Conservation (phyloP, 1,139 yeast genomes). For the Debaryomycetaceae sp. region DNA sequence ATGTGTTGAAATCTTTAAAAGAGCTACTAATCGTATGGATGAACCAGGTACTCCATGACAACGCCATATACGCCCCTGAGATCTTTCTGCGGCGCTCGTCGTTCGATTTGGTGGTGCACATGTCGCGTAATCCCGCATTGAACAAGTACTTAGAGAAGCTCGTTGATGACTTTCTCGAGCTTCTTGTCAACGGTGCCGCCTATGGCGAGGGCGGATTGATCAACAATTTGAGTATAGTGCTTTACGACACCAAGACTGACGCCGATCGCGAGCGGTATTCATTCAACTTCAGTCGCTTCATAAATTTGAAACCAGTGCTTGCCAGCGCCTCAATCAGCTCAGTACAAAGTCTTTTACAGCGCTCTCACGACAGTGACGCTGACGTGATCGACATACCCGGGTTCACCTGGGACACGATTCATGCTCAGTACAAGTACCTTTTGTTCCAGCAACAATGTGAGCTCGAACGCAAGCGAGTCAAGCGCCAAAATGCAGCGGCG, state of each 20-base stretch:
- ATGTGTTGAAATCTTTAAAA: slow-evolving; percentile 27
- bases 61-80: slow-evolving; percentile 38
- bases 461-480: slow-evolving; percentile 12
- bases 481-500: slow-evolving; percentile 4
- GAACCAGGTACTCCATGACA: slow-evolving; percentile 43
- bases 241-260: slow-evolving; percentile 21
- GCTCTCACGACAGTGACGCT: neutral
- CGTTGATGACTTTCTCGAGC: slow-evolving; percentile 18
- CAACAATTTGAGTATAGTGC: slow-evolving; percentile 19
- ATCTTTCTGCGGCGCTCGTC: slow-evolving; percentile 34
- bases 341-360: neutral
- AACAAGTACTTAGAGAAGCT: slow-evolving; percentile 31
- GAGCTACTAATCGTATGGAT: slow-evolving; percentile 41
- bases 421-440: slow-evolving; percentile 27
- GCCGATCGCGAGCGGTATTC: slow-evolving; percentile 21
- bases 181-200: slow-evolving; percentile 12
- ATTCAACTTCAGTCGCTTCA: slow-evolving; percentile 25
- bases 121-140: slow-evolving; percentile 42
- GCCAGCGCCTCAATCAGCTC: neutral
- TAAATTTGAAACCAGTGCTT: slow-evolving; percentile 2
- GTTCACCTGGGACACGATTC: slow-evolving; percentile 31
- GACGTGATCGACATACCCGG: slow-evolving; percentile 19
- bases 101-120: slow-evolving; percentile 35
- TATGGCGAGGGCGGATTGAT: slow-evolving; percentile 13
- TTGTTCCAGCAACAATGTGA: slow-evolving; percentile 31